Conservation (phyloP, 495 filamentous ascomycete genomes). For the Penicillium arizonense region DNA sequence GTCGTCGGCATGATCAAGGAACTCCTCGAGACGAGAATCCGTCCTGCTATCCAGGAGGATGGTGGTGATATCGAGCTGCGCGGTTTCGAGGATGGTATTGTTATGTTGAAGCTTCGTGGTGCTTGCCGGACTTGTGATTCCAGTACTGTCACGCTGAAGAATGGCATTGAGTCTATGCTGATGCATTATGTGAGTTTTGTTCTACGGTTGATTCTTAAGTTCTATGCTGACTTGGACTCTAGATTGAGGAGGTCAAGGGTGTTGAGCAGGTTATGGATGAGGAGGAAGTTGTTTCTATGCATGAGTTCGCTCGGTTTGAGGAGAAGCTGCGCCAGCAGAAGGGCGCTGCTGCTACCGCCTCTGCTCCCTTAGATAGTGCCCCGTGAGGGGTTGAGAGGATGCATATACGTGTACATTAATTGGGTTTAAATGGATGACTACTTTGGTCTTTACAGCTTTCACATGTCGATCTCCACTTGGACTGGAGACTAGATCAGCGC, state of each 20-base stretch:
- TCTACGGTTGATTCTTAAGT: neutral
- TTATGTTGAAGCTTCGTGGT: slow-evolving; percentile 82
- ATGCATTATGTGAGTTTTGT: slow-evolving; percentile 72
- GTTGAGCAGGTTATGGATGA: slow-evolving; percentile 88
- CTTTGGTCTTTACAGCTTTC: no score
- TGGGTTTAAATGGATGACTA: neutral
- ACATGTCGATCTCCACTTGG: no score
- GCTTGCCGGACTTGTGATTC: slow-evolving; percentile 95
- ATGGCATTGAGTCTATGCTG: slow-evolving; percentile 96
- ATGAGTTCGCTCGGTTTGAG: slow-evolving; percentile 94
- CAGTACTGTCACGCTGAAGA: slow-evolving; percentile 91
- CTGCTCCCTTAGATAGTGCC: slow-evolving; percentile 63
- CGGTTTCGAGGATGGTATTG: slow-evolving; percentile 83
- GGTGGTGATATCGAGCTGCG: slow-evolving; percentile 95
- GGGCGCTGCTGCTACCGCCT: slow-evolving; percentile 51
- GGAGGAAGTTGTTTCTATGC: slow-evolving; percentile 86
- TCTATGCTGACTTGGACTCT: slow-evolving; percentile 28
- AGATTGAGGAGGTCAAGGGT: slow-evolving; percentile 95
- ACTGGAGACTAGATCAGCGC: no score
- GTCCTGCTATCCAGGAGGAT: slow-evolving; percentile 95
- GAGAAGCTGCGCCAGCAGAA: slow-evolving; percentile 85
- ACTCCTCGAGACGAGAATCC: slow-evolving; percentile 90
- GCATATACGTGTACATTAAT: slow-evolving; percentile 4
- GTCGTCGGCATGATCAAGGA: slow-evolving; percentile 98
- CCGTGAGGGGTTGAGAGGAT: slow-evolving; percentile 22